Conservation (phyloP, 2,329 filamentous ascomycete species). For the Botrytis pseudocinerea region DNA sequence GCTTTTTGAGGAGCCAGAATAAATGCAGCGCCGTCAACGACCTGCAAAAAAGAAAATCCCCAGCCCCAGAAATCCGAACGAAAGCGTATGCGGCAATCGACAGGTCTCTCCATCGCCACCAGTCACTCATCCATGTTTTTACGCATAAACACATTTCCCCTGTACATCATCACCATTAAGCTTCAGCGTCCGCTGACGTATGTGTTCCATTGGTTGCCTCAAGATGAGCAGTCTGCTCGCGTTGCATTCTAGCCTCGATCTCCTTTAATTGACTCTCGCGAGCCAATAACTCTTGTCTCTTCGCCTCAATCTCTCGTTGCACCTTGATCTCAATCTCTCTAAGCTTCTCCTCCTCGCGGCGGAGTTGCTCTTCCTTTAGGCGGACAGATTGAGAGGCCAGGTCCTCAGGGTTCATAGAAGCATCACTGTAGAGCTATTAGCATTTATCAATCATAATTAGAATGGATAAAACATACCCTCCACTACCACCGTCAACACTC, state of each 20-base stretch:
- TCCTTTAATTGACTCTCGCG: slow-evolving; percentile 98
- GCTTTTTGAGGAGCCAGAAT: slow-evolving; percentile 40
- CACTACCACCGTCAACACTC: slow-evolving; percentile 89
- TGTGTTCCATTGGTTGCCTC: slow-evolving; percentile 41
- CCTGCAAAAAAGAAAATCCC: slow-evolving; percentile 39
- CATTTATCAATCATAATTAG: slow-evolving; percentile 39
- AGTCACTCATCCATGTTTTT: slow-evolving; percentile 27
- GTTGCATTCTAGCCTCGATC: slow-evolving; percentile 96
- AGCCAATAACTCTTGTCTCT: slow-evolving; percentile 95
- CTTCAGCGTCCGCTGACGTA: slow-evolving; percentile 32
- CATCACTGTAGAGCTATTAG: slow-evolving; percentile 55
- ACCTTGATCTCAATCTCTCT: slow-evolving; percentile 99
- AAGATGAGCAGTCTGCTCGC: slow-evolving; percentile 65
- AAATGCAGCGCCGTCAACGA: slow-evolving; percentile 41
- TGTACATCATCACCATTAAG: slow-evolving; percentile 29
- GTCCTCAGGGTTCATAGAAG: slow-evolving; percentile 96
- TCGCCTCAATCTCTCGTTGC: slow-evolving; percentile 99
- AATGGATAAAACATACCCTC: slow-evolving; percentile 66
- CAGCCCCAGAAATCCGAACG: slow-evolving; percentile 34
- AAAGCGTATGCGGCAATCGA: slow-evolving; percentile 32
- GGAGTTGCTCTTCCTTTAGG: slow-evolving; percentile 98
- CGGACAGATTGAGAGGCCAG: slow-evolving; percentile 95
- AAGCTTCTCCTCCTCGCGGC: slow-evolving; percentile 99
- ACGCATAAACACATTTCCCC: slow-evolving; percentile 25
- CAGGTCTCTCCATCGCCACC: slow-evolving; percentile 27